These are phyloP conservation scores for Trichoderma sp. DNA, from an alignment of 2,329 filamentous ascomycete species.

Conservation along the genomic window DNA sequence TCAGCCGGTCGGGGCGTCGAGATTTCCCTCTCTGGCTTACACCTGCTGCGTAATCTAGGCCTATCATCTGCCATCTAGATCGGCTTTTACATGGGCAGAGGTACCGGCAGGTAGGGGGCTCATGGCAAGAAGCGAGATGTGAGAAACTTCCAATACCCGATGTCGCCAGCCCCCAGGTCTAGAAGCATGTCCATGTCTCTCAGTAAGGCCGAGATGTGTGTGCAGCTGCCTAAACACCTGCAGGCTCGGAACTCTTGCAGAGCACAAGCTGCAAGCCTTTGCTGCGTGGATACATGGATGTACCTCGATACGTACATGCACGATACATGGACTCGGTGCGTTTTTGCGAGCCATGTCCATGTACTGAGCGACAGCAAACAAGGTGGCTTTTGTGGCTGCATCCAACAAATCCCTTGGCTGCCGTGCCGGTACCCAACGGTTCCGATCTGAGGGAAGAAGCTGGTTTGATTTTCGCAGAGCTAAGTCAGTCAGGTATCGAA, in stretches of 20 bases:
- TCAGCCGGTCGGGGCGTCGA: constrained; percentile 6
- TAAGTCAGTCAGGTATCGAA: background rate
- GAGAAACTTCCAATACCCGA: background rate
- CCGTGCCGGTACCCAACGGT: constrained; percentile 4
- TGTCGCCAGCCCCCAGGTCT: background rate
- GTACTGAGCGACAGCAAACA: background rate
- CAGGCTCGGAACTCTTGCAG: background rate
- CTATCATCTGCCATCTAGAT: background rate
- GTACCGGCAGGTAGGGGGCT: background rate
- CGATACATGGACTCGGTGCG: background rate
- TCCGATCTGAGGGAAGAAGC: constrained; percentile 13
- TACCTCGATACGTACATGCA: background rate
- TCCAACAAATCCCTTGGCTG: constrained; percentile 3
- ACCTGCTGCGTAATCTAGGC: background rate
- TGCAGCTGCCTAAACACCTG: constrained; percentile 16
- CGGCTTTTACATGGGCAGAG: background rate
- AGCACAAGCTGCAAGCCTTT: background rate
- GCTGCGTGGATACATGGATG: background rate
- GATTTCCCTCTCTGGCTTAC: background rate
- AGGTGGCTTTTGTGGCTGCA: background rate
- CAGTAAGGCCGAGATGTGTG: constrained; percentile 22
- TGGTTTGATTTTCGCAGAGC: background rate
- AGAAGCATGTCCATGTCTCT: constrained; percentile 10
- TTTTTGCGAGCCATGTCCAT: background rate
- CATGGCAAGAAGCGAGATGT: background rate